Evolutionary conservation across 352 stramenopile genomes (phyloP), one percentile per base, ranked within the genome.

Genomic region (Globisporangium yorkense): DNA sequence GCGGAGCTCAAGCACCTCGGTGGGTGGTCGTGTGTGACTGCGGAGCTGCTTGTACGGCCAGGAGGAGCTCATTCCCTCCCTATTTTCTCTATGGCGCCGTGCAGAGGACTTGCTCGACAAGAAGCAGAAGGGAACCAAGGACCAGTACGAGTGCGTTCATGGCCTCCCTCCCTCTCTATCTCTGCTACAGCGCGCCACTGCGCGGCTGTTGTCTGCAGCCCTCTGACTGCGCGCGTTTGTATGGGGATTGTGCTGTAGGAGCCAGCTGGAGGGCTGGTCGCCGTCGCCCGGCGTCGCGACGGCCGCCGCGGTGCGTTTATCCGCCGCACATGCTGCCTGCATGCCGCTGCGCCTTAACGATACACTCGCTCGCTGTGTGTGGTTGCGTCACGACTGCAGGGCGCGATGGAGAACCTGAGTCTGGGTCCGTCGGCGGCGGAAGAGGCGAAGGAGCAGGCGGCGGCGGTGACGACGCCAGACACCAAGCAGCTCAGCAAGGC

Each of bases 201-300:
- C 1, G 8, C 21, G 21, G 24, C 2, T 27, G 24, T 27, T 27
- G 24, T 27, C 24, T 27, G 24, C 24, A 27, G 24, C 24, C 21
- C 12, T 29, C 45, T 51, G 4, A 20, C 4, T 37, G n/a, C 47
- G 47, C 27, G 56, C 52, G 39, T 24, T 12, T 29, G 27, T n/a
- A 51, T 59, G 40, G 35, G 29, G 52, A 56, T 45, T 8, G 9
- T 5, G 16, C 0, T 46, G n/a, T 43, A 84, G 73, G 60, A 80
- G 79, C 35, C 70, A 74, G 55, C 54, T 89, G 6, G 74, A 85
- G 43, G 79, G 79, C 49, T 89, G 79, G 79, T 89, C 79, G 48
- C 76, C 79, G 39, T 80, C 75, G n/a, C 63, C 53, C 12, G 54
- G 37, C 46, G 47, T 31, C 57, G 35, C 24, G 24, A 33, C 51